Conservation (phyloP, 805 yeast species). For the Kazachstania viticola region DNA sequence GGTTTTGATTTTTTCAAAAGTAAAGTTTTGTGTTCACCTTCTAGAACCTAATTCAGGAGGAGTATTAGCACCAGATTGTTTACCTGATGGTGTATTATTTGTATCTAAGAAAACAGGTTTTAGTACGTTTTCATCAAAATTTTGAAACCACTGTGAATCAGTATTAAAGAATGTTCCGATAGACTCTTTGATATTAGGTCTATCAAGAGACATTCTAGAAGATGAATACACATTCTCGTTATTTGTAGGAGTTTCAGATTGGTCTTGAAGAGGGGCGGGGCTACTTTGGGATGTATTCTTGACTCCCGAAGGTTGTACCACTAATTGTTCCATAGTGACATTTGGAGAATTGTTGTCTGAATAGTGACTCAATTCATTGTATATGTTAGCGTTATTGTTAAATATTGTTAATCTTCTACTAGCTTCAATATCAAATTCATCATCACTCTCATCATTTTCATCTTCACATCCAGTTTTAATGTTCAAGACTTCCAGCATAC, state of each 20-base stretch:
- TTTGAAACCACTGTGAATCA: conserved; percentile 77
- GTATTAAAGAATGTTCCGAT: conserved; percentile 19
- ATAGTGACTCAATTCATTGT: conserved; percentile 10
- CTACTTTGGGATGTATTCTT: background rate
- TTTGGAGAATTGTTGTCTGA: conserved; percentile 20
- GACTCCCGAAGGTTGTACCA: conserved; percentile 3
- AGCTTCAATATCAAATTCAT: conserved; percentile 89
- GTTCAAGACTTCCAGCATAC: conserved; percentile 91
- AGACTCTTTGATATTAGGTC: conserved; percentile 5
- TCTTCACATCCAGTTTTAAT: conserved; percentile 85
- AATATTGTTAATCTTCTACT: too few relatives aligned
- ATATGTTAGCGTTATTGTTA: conserved; percentile 2
- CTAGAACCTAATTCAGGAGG: conserved; percentile 4
- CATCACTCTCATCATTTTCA: conserved; percentile 69
- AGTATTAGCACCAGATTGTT: background rate
- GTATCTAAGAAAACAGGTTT: conserved; percentile 81
- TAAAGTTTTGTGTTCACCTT: too few relatives aligned
- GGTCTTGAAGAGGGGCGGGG: background rate
- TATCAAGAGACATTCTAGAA: conserved; percentile 3
- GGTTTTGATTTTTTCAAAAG: too few relatives aligned
- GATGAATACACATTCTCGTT: background rate
- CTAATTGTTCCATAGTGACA: conserved; percentile 10
- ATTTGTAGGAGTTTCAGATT: background rate
- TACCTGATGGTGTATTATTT: conserved; percentile 5
- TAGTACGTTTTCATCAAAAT: conserved; percentile 85